A percentile compares a stretch with the other conserved stretches of the same genome.
These are phyloP conservation scores for Eucalyptus curtisii DNA, from an alignment of 345 rosid species.

Conservation along the genomic window DNA sequence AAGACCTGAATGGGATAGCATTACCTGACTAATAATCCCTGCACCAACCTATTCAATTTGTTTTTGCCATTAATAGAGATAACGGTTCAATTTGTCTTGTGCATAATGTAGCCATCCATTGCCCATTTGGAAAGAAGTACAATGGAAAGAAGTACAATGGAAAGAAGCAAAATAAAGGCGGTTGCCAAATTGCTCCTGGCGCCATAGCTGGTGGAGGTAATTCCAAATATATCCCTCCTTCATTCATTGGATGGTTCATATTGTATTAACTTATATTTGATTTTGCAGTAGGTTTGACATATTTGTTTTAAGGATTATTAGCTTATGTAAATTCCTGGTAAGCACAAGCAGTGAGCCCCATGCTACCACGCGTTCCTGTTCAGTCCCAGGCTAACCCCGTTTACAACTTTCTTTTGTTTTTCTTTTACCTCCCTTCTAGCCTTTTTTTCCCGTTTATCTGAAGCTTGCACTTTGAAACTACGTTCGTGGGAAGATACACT, in stretches of 20 bases:
- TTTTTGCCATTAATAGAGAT: not conserved
- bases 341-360: not conserved
- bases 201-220: not conserved
- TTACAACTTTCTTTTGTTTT: not conserved
- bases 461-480: not conserved
- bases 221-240: not conserved
- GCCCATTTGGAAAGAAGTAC: no score
- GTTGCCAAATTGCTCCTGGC: no score
- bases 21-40: not conserved
- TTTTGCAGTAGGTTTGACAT: not conserved
- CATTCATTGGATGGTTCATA: no score
- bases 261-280: no score
- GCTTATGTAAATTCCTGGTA: not conserved
- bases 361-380: not conserved
- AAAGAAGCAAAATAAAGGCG: no score
- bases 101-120: no score
- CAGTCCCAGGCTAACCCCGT: not conserved
- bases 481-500: not conserved
- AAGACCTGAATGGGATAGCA: not conserved
- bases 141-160: no score
- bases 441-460: not conserved
- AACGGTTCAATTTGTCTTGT: no score
- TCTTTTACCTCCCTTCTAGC: not conserved
- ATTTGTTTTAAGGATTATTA: not conserved
- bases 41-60: not conserved